These are phyloP conservation scores for Alternaria triticimaculans DNA, from an alignment of 2,329 filamentous ascomycete genomes.

Conservation along the genomic window DNA sequence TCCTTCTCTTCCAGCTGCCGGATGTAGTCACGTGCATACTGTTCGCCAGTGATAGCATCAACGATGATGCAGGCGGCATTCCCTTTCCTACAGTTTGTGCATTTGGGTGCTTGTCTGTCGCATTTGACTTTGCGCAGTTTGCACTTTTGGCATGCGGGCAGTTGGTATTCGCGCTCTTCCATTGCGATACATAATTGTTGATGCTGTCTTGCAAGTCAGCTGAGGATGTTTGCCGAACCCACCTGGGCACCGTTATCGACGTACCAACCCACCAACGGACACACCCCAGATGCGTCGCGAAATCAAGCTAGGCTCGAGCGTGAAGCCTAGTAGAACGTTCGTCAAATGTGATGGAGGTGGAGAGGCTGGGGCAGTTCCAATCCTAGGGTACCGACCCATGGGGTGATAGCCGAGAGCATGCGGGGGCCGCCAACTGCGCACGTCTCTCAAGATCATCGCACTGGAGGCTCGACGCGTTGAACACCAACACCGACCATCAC, in stretches of 20 bases:
- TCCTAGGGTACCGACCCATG: not conserved
- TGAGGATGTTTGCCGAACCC: too few relatives aligned
- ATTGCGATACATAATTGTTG: not conserved
- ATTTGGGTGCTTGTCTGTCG: constrained; percentile 20
- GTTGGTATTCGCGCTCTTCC: not conserved
- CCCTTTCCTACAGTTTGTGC: constrained; percentile 17
- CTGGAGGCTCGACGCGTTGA: too few relatives aligned
- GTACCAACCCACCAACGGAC: too few relatives aligned
- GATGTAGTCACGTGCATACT: constrained; percentile 23
- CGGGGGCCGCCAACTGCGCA: not conserved
- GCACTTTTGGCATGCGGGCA: constrained; percentile 24
- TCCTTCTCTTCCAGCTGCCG: constrained; percentile 18
- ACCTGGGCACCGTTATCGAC: too few relatives aligned
- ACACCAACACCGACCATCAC: not conserved
- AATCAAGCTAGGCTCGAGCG: too few relatives aligned
- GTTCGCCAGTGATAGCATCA: constrained; percentile 13
- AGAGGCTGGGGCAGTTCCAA: not conserved
- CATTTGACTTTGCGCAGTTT: constrained; percentile 22
- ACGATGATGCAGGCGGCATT: constrained; percentile 22
- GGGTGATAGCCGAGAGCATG: not conserved
- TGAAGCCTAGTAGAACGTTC: too few relatives aligned
- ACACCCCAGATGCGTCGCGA: too few relatives aligned
- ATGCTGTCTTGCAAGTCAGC: not conserved
- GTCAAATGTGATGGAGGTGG: not conserved
- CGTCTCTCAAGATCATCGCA: too few relatives aligned